Evolutionary conservation across 371 early-diverging fungal genomes (phyloP), one percentile per base, ranked within the genome.

Genomic region (Mucor lusitanicus): DNA sequence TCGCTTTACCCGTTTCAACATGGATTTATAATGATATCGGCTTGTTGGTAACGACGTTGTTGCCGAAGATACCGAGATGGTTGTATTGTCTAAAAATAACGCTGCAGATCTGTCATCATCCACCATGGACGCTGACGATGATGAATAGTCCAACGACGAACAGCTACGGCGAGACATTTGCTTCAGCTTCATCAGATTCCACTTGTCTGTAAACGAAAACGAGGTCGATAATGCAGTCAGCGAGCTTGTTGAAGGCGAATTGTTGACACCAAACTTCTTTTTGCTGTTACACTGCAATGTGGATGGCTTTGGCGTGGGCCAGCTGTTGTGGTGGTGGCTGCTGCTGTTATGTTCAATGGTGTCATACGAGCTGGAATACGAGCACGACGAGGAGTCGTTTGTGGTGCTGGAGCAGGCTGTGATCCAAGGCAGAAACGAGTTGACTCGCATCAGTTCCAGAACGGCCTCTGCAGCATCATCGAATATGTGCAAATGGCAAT

Each of bases 361-460:
- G 25, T 33, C 25, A 40, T 40, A 40, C 57, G 33, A 55, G 42
- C 37, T 25, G 11, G 37, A 27, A 50, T 35, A 23, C 13, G 59
- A 58, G n/a, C 57, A 64, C 23, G n/a, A 63, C 30, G 53, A 59
- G 25, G 62, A 48, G 37, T 48, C 62, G 50, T 27, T 44, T 27
- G 63, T 42, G 8, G 56, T 21, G 8, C 57, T 50, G n/a, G 55
- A 55, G 42, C 23, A 25, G 28, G 59, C 28, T 11, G 68, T 62
- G 7, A 61, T 28, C 81, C 81, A 83, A 23, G 83, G 83, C 37
- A 80, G 64, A 63, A 77, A 83, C 4, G 83, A 76, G 59, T 83
- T 83, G 35, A 72, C 74, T 42, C 83, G 71, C 83, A 83, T 83
- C 19, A 83, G 57, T 64, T 83, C 83, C 13, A 83, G 50, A 9